Evolutionary conservation across 2,329 filamentous ascomycete species (phyloP), one percentile per base, ranked within the genome.

Genomic region (Hortaea sp.): DNA sequence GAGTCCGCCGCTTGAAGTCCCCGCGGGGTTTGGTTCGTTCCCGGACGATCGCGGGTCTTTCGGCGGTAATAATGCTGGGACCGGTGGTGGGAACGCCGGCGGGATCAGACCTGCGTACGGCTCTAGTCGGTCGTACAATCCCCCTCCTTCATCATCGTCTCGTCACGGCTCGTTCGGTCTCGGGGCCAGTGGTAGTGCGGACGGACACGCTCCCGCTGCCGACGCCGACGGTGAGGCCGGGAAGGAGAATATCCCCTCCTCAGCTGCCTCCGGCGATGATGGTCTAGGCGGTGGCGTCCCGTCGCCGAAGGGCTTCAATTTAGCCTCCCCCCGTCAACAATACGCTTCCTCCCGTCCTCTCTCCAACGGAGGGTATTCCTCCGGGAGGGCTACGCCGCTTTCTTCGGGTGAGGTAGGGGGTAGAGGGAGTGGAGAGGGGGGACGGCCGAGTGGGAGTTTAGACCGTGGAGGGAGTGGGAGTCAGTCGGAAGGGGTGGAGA

Each of bases 401-500:
- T 40, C 38, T 2, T 40, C 13, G 2, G 11, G 2, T 40, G 38
- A 9, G 38, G 38, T 7, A 11, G 30, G 10, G 7, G 32, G 6
- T 35, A 41, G 5, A 38, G 37, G 7, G 43, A 44, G 32, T 7
- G 32, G 13, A 11, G 37, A 9, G n/a, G 31, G 47, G 45, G 30
- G 52, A 20, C 46, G 54, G 48, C 53, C 49, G 30, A 55, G 55
- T 42, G 56, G 49, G 20, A 54, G 57, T 39, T 52, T 45, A 29
- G 55, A 55, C 11, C 48, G 57, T 3, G 78, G 20, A 20, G 20
- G 71, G 29, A 82, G 47, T 31, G 43, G 48, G 6, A 52, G 53
- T 42, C 48, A 49, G 38, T 53, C 56, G 11, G 77, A 81, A 41
- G 81, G 81, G 1, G 81, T 82, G 12, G 92, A 98, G 70, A 97